Conservation (phyloP, 345 rosid species). For the Pistacia atlantica region DNA sequence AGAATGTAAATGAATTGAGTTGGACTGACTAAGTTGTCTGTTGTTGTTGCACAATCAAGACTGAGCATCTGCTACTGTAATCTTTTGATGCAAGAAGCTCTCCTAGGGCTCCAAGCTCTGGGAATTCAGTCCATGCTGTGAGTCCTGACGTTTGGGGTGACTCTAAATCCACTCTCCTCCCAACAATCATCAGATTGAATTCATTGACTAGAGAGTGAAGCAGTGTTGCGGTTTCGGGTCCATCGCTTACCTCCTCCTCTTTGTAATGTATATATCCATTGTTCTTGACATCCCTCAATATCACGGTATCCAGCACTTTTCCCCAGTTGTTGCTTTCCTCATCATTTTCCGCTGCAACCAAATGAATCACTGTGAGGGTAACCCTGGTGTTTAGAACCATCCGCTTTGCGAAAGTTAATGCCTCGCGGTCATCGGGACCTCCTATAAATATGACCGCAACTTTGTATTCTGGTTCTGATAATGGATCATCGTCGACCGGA, state of each 20-base stretch:
- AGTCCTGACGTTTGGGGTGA: slow-evolving; percentile 43
- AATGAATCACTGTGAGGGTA: slow-evolving; percentile 34
- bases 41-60: slow-evolving; percentile 64
- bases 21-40: background rate
- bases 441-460: slow-evolving; percentile 55
- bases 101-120: slow-evolving; percentile 67
- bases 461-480: background rate
- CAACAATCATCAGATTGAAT: slow-evolving; percentile 51
- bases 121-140: slow-evolving; percentile 61
- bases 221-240: slow-evolving; percentile 33
- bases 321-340: slow-evolving; percentile 33
- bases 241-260: slow-evolving; percentile 37
- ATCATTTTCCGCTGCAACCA: slow-evolving; percentile 14
- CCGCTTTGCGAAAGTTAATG: slow-evolving; percentile 44
- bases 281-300: slow-evolving; percentile 32
- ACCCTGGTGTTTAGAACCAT: slow-evolving; percentile 39
- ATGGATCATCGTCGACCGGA: background rate
- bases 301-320: slow-evolving; percentile 32
- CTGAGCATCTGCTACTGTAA: slow-evolving; percentile 39
- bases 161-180: slow-evolving; percentile 41
- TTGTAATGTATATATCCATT: slow-evolving; percentile 17
- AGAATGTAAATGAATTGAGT: no score
- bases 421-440: slow-evolving; percentile 67
- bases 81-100: slow-evolving; percentile 67
- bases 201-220: slow-evolving; percentile 36